Conservation (phyloP, 805 yeast species). For the Metschnikowia henanensis region DNA sequence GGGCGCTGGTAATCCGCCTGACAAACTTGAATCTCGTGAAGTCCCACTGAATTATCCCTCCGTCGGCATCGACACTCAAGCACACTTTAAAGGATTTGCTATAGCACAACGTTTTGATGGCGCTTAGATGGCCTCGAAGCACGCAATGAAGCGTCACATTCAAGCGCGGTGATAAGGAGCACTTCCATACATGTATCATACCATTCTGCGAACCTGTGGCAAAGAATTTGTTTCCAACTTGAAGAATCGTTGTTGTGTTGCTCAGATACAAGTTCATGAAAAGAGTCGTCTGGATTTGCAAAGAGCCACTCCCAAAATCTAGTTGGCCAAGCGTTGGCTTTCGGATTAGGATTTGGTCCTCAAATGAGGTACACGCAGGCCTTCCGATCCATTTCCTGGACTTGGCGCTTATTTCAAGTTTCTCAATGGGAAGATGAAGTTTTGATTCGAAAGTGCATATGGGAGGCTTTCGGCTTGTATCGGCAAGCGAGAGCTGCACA, state of each 20-base stretch:
- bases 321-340: constrained; percentile 24
- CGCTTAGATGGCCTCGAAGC: constrained; percentile 57
- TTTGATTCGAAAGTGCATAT: constrained; percentile 44
- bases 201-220: constrained; percentile 59
- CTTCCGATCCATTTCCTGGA: constrained; percentile 53
- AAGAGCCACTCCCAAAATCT: constrained; percentile 27
- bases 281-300: constrained; percentile 41
- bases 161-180: constrained; percentile 26
- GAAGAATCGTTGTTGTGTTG: constrained; percentile 38
- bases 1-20: constrained; percentile 30
- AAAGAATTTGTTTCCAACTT: constrained; percentile 43
- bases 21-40: constrained; percentile 51
- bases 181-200: constrained; percentile 58
- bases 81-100: constrained; percentile 55
- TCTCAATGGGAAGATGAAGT: constrained; percentile 39
- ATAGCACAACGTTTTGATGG: constrained; percentile 46
- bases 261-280: constrained; percentile 45
- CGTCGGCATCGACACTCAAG: constrained; percentile 53
- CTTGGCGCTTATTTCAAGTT: constrained; percentile 45
- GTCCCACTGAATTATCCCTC: constrained; percentile 67
- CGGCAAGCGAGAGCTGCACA: constrained; percentile 29
- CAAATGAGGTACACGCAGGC: constrained; percentile 37
- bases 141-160: constrained; percentile 43
- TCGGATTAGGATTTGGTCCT: constrained; percentile 37
- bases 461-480: constrained; percentile 2